These are phyloP conservation scores for Cardamine chenopodiifolia DNA, from an alignment of 345 rosid genomes.

Conservation along the genomic window DNA sequence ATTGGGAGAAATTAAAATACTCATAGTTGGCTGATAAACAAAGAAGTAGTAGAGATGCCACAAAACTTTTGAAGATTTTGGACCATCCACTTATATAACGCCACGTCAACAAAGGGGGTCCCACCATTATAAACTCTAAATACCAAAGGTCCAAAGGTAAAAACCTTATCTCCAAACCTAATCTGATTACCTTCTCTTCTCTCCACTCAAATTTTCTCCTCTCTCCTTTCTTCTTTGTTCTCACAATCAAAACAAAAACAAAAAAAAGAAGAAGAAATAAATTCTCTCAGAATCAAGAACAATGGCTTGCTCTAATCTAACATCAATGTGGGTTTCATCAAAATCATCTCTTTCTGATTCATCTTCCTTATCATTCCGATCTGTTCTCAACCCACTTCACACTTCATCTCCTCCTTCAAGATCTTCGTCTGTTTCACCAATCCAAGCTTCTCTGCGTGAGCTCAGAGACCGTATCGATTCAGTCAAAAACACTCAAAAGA, in stretches of 20 bases:
- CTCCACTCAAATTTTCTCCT: slow-evolving; percentile 40
- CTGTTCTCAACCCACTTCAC: slow-evolving; percentile 62
- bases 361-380: slow-evolving; percentile 66
- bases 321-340: slow-evolving; percentile 82
- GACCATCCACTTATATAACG: slow-evolving; percentile 20
- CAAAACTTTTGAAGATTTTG: slow-evolving; percentile 15
- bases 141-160: slow-evolving; percentile 28
- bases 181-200: slow-evolving; percentile 56
- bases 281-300: slow-evolving; percentile 23
- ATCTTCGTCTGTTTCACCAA: slow-evolving; percentile 54
- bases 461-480: slow-evolving; percentile 76
- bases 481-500: slow-evolving; percentile 91
- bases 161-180: slow-evolving; percentile 78
- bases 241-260: slow-evolving; percentile 35
- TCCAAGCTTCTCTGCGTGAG: slow-evolving; percentile 84
- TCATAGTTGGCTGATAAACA: slow-evolving; percentile 31
- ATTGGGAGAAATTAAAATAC: not conserved
- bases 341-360: slow-evolving; percentile 80
- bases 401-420: slow-evolving; percentile 49
- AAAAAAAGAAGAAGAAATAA: not conserved
- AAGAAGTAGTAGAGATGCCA: slow-evolving; percentile 15
- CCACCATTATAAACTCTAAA: slow-evolving; percentile 40
- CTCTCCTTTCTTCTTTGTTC: slow-evolving; percentile 14
- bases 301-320: slow-evolving; percentile 81
- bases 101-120: slow-evolving; percentile 39